phyloP scores from a whole-genome alignment of 2,329 filamentous ascomycete genomes.

The Aspergillus sp. region DNA sequence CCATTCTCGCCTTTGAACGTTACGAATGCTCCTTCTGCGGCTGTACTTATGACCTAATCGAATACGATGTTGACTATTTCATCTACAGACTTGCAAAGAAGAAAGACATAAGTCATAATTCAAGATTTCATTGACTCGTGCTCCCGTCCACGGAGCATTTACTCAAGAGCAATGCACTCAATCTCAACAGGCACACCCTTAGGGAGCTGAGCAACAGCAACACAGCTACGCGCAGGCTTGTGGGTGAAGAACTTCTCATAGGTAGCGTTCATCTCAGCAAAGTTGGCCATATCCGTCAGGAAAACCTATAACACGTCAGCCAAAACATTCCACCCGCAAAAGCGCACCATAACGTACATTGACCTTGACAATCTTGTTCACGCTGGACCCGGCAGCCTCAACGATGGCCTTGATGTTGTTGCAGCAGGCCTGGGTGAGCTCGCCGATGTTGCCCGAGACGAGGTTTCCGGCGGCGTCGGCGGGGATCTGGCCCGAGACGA shows the following conservation, averaged over 20 bases:
- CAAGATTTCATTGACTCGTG: not conserved
- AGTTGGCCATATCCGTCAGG: conserved; percentile 86
- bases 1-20: conserved; percentile 3
- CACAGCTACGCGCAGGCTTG: conserved; percentile 62
- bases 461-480: conserved; percentile 60
- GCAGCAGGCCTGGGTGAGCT: conserved; percentile 69
- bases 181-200: conserved; percentile 65
- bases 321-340: not conserved
- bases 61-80: not conserved
- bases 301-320: conserved; percentile 58
- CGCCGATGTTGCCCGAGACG: conserved; percentile 62
- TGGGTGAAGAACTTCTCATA: conserved; percentile 68
- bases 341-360: conserved; percentile 44
- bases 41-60: not conserved
- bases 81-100: too few relatives aligned
- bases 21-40: not conserved
- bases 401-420: conserved; percentile 83
- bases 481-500: conserved; percentile 75
- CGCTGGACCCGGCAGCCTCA: conserved; percentile 71
- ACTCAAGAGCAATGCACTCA: conserved; percentile 60
- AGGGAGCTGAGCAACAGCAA: conserved; percentile 61
- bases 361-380: conserved; percentile 84
- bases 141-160: conserved; percentile 7
- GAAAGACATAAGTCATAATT: too few relatives aligned
- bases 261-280: conserved; percentile 73